A percentile compares a stretch with the other conserved stretches of the same genome.
phyloP scores from a whole-genome alignment of 2,329 filamentous ascomycete genomes.

The Fusarium austroafricanum region DNA sequence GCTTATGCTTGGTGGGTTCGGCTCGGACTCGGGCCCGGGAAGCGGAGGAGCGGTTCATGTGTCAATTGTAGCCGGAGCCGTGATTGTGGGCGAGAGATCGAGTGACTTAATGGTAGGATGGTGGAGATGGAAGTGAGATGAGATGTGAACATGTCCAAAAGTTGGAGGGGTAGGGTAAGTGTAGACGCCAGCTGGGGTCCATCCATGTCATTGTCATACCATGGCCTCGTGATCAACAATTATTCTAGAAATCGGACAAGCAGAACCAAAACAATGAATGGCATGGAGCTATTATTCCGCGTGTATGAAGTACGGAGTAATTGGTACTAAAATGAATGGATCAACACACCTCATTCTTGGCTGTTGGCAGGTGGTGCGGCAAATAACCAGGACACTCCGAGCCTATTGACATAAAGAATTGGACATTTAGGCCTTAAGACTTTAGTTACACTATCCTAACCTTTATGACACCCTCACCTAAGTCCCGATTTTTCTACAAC shows the following conservation, averaged over 20 bases:
- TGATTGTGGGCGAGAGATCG: background rate
- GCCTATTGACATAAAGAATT: too few species aligned
- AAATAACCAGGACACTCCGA: too few species aligned
- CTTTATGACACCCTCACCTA: too few species aligned
- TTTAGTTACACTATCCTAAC: too few species aligned
- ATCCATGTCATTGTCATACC: background rate
- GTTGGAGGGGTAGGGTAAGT: constrained; percentile 9
- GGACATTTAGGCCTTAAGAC: too few species aligned
- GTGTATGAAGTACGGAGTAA: too few species aligned
- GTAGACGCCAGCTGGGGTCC: constrained; percentile 5
- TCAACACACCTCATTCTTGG: background rate
- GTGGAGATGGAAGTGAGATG: constrained; percentile 8
- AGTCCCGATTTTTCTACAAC: too few species aligned
- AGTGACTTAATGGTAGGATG: background rate
- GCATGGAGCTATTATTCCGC: background rate
- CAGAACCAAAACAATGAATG: background rate
- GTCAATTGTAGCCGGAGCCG: constrained; percentile 38
- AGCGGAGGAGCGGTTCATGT: constrained; percentile 29
- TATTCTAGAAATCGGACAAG: background rate
- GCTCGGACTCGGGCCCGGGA: background rate
- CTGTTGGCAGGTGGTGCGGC: too few species aligned
- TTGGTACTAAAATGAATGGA: background rate
- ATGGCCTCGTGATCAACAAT: background rate
- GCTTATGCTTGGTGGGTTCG: constrained; percentile 46
- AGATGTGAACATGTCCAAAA: background rate